Evolutionary conservation across 352 stramenopile species (phyloP).

Genomic region (Globisporangium nodosum): DNA sequence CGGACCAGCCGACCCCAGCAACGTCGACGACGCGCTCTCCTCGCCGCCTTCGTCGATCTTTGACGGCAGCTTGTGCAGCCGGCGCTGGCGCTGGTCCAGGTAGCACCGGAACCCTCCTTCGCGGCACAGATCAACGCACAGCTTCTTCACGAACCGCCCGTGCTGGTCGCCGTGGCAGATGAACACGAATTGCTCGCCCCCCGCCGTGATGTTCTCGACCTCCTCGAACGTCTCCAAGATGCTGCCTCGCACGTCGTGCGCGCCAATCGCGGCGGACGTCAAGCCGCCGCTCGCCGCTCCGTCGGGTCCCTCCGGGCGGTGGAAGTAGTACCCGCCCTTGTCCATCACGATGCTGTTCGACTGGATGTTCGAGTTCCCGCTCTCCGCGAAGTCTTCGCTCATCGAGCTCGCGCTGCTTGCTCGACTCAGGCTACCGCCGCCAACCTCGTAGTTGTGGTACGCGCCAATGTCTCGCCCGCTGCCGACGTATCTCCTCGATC

Average conservation of each 20-base stretch:
- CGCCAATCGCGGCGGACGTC: conserved; percentile 1
- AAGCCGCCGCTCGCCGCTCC: conserved; percentile 14
- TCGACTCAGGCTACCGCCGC: conserved; percentile 25
- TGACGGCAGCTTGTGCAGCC: conserved; percentile 17
- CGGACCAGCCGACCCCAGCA: conserved; percentile 4
- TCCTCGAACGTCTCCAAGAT: conserved; percentile 61
- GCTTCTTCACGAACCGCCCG: conserved; percentile 57
- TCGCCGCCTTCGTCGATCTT: conserved; percentile 11
- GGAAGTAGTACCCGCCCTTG: conserved; percentile 66
- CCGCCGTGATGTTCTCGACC: conserved; percentile 39
- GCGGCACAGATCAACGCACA: conserved; percentile 64
- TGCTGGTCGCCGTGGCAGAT: conserved; percentile 80
- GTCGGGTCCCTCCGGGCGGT: conserved; percentile 20
- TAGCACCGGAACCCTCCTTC: conserved; percentile 65
- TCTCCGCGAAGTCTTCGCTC: conserved; percentile 29
- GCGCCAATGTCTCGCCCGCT: conserved; percentile 23
- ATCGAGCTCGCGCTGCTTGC: conserved; percentile 48
- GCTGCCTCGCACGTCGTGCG: conserved; percentile 28
- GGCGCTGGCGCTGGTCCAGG: conserved; percentile 42
- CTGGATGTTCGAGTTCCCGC: conserved; percentile 20
- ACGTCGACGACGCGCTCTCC: conserved; percentile 15
- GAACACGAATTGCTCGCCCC: conserved; percentile 75
- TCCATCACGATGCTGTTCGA: conserved; percentile 66
- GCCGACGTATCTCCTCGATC: conserved; percentile 13
- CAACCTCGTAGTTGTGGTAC: conserved; percentile 27